Base-by-base conservation (phyloP, 371 early-diverging fungal species). In the Mucor lusitanicus region DNA sequence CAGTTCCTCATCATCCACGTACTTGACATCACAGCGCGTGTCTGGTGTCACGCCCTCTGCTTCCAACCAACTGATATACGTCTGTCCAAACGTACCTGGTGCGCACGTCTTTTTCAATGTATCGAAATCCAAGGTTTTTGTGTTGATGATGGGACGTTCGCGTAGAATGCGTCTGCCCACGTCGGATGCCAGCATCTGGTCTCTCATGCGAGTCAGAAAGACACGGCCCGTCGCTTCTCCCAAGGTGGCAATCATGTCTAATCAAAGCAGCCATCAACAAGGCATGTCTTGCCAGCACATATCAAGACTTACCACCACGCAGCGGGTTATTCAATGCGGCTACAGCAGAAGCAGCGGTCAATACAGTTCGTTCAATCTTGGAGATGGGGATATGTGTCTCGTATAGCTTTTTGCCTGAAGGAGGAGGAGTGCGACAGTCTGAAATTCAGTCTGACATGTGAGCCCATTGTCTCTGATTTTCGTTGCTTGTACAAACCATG, bases 231-330 rank as follows among this genome's bases (percentile, higher is more conserved):
- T 97, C 4, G 94, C 88, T 72, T 98, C 98, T 27, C 97, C 98
- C 27, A 98, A 83, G 5, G 92, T 87, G 2, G 98, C 98, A 13
- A 98, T 89, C 90, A 96, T 94, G 62, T 96, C 93, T 94, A 59
- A 33, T 35, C 25, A 7, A 23, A 15, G n/a, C 19, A 50, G 32
- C 48, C 57, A 59, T 60, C n/a, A 59, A 19, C 30, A 56, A 48
- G n/a, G n/a, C n/a, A n/a, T n/a, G 30, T 3, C 8, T 2, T 46
- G 42, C 4, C 30, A 23, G 25, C 37, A 13, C 12, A 37, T 4
- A 13, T 1, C 33, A 7, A 33, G 12, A 37, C 8, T 69, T 83
- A 92, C 93, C 93, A 79, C 91, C 92, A 64, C 94, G 85, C 7
- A 86, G 71, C 6, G 97, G 97, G 68, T 94, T 89, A 13, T 76